Percentiles rank a stretch among this genome's conserved stretches.
phyloP scores from a whole-genome alignment of 108 stramenopile species.

The Nitzschia inconspicua region DNA sequence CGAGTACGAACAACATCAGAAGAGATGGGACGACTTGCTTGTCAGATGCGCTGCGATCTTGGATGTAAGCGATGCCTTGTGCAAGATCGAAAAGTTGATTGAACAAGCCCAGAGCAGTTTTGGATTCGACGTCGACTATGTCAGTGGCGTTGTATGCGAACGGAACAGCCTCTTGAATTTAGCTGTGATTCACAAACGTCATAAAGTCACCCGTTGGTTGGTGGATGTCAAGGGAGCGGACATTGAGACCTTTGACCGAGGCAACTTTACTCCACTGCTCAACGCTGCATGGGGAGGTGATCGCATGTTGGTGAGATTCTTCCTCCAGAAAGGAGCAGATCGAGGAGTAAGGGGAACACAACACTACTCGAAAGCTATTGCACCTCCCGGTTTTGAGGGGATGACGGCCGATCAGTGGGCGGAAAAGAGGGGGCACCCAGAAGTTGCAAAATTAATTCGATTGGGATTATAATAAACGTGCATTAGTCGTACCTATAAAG shows the following conservation, averaged over 20 bases:
- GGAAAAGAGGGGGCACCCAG: constrained; percentile 47
- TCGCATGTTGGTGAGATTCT: constrained; percentile 57
- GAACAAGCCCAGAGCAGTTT: constrained; percentile 53
- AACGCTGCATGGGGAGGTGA: constrained; percentile 81
- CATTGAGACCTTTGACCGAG: constrained; percentile 74
- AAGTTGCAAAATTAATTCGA: constrained; percentile 69
- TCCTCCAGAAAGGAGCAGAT: constrained; percentile 56
- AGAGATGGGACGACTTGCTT: constrained; percentile 68
- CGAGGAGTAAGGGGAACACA: constrained; percentile 54
- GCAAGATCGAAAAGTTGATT: constrained; percentile 66
- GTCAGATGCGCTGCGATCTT: constrained; percentile 41
- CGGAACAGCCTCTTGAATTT: constrained; percentile 78
- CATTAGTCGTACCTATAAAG: background rate
- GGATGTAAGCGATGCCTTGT: constrained; percentile 61
- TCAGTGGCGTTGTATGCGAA: constrained; percentile 73
- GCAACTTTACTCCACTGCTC: constrained; percentile 76
- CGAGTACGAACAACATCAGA: constrained; percentile 49
- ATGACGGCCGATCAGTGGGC: constrained; percentile 81
- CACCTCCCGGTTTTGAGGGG: constrained; percentile 67
- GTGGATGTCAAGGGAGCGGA: constrained; percentile 64
- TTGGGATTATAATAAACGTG: constrained; percentile 44
- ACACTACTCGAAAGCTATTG: constrained; percentile 65
- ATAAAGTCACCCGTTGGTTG: constrained; percentile 76
- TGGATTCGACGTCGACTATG: constrained; percentile 68
- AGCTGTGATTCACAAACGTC: constrained; percentile 66